Evolutionary conservation across 1,284 basidiomycete species (phyloP), one percentile per base, ranked within the genome.

Genomic region (Meira miltonrushii): DNA sequence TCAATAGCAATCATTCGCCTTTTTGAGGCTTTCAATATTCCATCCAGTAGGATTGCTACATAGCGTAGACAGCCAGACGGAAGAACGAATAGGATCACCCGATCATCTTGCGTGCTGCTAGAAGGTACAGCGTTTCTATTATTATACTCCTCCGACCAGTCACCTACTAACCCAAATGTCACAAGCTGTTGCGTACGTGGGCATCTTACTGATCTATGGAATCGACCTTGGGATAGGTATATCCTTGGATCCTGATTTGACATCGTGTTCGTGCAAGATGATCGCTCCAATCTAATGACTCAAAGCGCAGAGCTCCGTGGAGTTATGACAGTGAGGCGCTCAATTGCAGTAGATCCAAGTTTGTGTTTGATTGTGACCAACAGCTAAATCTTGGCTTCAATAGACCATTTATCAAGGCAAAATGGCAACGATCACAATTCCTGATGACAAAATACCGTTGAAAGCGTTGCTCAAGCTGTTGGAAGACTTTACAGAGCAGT

Each of bases 1-100:
- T 56, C 54, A 21, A 56, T 56, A 7, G 54, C 40, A n/a, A 56
- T 25, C 43, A 56, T 43, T 43, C 41, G 41, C n/a, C 15, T 21
- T 15, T 43, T 43, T 15, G 15, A 21, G 6, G 3, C 10, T 43
- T 15, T n/a, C 41, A 21, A 15, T 4, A 43, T 43, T 43, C 41
- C 41, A 43, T 43, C 41, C 6, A 43, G 10, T 6, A 15, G 10
- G 3, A 43, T 43, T 15, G 4, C 41, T 10, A 43, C 41, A 43
- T 43, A 43, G 3, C 41, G 3, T n/a, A 15, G 4, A 21, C 41
- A 43, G 6, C 41, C 41, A 4, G 41, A 43, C 41, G 41, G 41
- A 43, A 43, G 41, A 21, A 43, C 19, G 41, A 43, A 43, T 10
- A 43, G 10, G 41, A 43, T 21, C 6, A 43, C n/a, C 10, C n/a